Conservation (phyloP, 169 alveolate species). For the Plasmodium berghei region DNA sequence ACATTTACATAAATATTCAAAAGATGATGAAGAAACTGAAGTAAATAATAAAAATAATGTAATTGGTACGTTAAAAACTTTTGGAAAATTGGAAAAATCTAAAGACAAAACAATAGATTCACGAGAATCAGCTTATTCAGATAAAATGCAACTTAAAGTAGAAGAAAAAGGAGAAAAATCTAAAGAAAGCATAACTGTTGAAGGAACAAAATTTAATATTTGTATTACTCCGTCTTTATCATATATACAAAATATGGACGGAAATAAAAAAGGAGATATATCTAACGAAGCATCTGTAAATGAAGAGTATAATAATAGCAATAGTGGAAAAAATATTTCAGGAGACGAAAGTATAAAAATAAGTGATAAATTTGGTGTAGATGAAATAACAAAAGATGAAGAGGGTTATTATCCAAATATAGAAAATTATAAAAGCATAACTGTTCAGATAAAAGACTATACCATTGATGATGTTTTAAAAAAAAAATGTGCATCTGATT, state of each 20-base stretch:
- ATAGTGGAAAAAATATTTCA: not conserved
- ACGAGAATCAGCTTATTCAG: not conserved
- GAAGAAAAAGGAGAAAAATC: not conserved
- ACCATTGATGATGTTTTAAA: conserved; percentile 55
- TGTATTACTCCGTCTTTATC: conserved; percentile 59
- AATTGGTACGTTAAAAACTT: no score
- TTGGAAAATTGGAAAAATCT: no score
- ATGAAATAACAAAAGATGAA: conserved; percentile 8
- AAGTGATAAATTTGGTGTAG: not conserved
- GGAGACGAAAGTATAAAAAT: not conserved
- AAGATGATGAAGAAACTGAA: no score
- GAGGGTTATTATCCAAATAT: conserved; percentile 11
- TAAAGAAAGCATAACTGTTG: conserved; percentile 5
- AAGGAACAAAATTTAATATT: conserved; percentile 27
- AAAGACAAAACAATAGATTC: no score
- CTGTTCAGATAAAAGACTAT: conserved; percentile 36
- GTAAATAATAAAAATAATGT: no score
- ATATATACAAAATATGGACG: conserved; percentile 2
- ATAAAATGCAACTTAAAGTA: not conserved
- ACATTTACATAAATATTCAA: no score
- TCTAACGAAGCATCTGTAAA: not conserved
- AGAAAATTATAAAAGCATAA: conserved; percentile 57
- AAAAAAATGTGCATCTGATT: conserved; percentile 41
- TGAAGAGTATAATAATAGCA: not conserved
- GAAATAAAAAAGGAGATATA: not conserved